Conservation (phyloP, 1,284 basidiomycete species). For the Ustilago hordei region DNA sequence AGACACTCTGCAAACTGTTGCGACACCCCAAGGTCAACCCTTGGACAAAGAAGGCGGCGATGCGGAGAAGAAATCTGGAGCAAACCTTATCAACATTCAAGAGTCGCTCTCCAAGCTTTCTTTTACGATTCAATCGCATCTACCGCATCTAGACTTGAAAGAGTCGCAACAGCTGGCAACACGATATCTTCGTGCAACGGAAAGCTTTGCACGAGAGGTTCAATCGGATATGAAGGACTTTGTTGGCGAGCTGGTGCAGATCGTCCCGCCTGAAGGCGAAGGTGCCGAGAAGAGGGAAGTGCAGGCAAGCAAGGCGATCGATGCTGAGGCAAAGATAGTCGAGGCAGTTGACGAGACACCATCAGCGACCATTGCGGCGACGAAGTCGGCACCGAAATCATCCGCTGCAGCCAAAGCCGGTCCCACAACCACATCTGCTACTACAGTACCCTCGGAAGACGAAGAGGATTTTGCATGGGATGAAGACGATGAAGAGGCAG, state of each 20-base stretch:
- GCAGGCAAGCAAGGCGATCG: not conserved
- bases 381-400: not conserved
- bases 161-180: slow-evolving; percentile 57
- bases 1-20: slow-evolving; percentile 29
- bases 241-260: slow-evolving; percentile 55
- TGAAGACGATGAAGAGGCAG: slow-evolving; percentile 53
- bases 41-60: slow-evolving; percentile 12
- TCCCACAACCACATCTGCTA: slow-evolving; percentile 2
- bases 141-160: slow-evolving; percentile 57
- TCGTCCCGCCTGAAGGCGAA: slow-evolving; percentile 57
- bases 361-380: not conserved
- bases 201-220: slow-evolving; percentile 55
- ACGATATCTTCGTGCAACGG: slow-evolving; percentile 51
- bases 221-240: slow-evolving; percentile 60
- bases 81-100: slow-evolving; percentile 39
- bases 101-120: slow-evolving; percentile 51
- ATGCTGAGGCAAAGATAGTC: not conserved
- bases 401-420: slow-evolving; percentile 20
- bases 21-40: slow-evolving; percentile 8
- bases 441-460: slow-evolving; percentile 9
- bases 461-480: slow-evolving; percentile 63
- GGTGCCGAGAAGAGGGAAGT: not conserved
- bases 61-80: not conserved
- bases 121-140: slow-evolving; percentile 49
- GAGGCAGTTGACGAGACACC: not conserved